Evolutionary conservation across 495 filamentous ascomycete species (phyloP), one percentile per base, ranked within the genome.

Genomic region (Penicillium lagena): DNA sequence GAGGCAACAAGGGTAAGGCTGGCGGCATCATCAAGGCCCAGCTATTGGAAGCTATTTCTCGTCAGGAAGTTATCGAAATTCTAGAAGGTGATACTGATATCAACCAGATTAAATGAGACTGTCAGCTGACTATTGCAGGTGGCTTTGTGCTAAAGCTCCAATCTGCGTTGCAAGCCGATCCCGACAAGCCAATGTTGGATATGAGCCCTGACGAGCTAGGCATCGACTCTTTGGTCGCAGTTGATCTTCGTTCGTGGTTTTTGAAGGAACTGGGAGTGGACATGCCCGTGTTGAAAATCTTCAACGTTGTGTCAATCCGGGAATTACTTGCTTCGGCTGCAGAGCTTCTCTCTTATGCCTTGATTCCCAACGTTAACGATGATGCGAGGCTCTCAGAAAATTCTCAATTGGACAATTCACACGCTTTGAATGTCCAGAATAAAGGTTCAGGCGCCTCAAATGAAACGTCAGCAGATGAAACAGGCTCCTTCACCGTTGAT

Each of bases 231-330:
- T 57, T 83, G 12, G 60, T 77, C 30, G 80, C 79, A 2, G 72
- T 82, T 12, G 80, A 83, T 51, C 42, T 82, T 9, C 65, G 79
- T 0, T 77, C 72, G 28, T 83, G 72, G 68, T 70, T 80, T 22
- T 45, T 63, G 1, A 66, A 63, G 22, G 71, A 76, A 46, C 52
- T 73, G 13, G 62, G 56, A 12, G 64, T 61, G 1, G 63, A 66
- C 30, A 54, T 77, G 15, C 53, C 67, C 7, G 59, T 78, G 1
- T 67, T 79, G 50, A 74, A 77, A 22, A 67, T 80, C 27, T 60
- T 77, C 32, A 56, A 56, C 13, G 52, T 47, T 2, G 47, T 41
- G 7, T 58, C 51, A 0, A 39, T 61, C 14, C 47, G 42, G 2
- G 52, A 61, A 29, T 38, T 61, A 9, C 34, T 55, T 4, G 45